Conservation (phyloP, 345 rosid species). For the Turnera subulata region DNA sequence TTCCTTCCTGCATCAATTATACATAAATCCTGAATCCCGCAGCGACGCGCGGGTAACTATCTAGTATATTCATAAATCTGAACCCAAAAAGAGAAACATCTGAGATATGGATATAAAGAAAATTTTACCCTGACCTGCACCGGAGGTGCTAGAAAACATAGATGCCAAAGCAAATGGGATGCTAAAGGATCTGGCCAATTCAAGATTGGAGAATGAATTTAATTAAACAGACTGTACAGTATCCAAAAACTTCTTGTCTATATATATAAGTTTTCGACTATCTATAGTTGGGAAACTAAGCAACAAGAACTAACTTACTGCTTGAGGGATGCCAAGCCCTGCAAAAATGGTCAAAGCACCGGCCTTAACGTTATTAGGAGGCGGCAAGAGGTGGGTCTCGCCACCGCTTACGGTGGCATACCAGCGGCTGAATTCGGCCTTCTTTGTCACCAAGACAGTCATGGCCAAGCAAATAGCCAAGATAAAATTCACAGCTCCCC, state of each 20-base stretch:
- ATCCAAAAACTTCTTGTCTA: no score
- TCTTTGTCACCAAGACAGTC: constrained; percentile 53
- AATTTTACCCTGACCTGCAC: constrained; percentile 82
- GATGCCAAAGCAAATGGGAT: constrained; percentile 93
- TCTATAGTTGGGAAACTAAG: no score
- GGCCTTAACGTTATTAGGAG: constrained; percentile 41
- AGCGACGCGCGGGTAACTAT: no score
- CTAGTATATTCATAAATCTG: no score
- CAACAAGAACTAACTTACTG: constrained; percentile 51
- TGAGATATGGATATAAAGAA: no score
- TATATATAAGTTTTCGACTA: no score
- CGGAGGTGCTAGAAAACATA: constrained; percentile 47
- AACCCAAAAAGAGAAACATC: no score
- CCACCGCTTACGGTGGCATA: constrained; percentile 1
- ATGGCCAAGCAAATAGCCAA: constrained; percentile 50
- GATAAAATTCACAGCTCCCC: constrained; percentile 70
- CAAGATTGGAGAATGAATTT: background rate
- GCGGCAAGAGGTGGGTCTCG: constrained; percentile 16
- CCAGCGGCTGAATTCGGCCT: constrained; percentile 47
- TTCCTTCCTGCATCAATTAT: no score
- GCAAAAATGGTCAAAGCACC: constrained; percentile 62
- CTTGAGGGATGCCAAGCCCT: constrained; percentile 66
- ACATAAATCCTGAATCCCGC: no score
- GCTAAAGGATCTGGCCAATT: constrained; percentile 60
- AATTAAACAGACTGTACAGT: no score